A percentile compares a stretch with the other conserved stretches of the same genome.
phyloP scores from a whole-genome alignment of 1,284 basidiomycete species.

The Ganoderma lingzhi region DNA sequence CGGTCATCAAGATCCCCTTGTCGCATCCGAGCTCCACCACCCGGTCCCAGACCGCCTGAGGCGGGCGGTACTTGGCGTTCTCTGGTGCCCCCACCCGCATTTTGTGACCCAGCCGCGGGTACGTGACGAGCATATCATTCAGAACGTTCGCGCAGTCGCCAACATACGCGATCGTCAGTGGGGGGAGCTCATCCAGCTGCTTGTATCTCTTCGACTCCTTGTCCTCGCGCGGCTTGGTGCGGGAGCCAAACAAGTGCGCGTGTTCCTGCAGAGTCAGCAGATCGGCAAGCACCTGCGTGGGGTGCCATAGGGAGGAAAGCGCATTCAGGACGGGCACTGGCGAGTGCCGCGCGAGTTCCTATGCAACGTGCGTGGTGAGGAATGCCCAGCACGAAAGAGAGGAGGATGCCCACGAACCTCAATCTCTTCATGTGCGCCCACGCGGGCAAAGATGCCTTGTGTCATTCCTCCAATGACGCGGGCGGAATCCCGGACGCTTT shows the following conservation, averaged over 20 bases:
- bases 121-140: slow-evolving; percentile 97
- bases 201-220: slow-evolving; percentile 15
- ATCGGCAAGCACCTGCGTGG: slow-evolving; percentile 95
- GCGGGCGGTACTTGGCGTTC: slow-evolving; percentile 74
- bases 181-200: slow-evolving; percentile 54
- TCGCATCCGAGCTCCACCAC: slow-evolving; percentile 77
- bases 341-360: slow-evolving; percentile 91
- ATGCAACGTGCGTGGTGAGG: slow-evolving; percentile 13
- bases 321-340: slow-evolving; percentile 96
- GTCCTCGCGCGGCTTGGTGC: slow-evolving; percentile 7
- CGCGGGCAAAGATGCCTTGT: slow-evolving; percentile 97
- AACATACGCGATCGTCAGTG: slow-evolving; percentile 91
- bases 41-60: slow-evolving; percentile 82
- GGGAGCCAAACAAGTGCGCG: slow-evolving; percentile 56
- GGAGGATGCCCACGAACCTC: slow-evolving; percentile 64
- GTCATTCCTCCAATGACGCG: slow-evolving; percentile 94
- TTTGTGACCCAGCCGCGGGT: slow-evolving; percentile 90
- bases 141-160: slow-evolving; percentile 97
- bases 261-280: slow-evolving; percentile 90
- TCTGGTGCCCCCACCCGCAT: slow-evolving; percentile 86
- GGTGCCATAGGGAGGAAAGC: slow-evolving; percentile 95
- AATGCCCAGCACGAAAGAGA: too few species aligned
- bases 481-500: slow-evolving; percentile 86
- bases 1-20: slow-evolving; percentile 77
- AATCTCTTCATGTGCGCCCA: slow-evolving; percentile 91